phyloP scores from a whole-genome alignment of 805 yeast species.

The Clavispora vitiphila region DNA sequence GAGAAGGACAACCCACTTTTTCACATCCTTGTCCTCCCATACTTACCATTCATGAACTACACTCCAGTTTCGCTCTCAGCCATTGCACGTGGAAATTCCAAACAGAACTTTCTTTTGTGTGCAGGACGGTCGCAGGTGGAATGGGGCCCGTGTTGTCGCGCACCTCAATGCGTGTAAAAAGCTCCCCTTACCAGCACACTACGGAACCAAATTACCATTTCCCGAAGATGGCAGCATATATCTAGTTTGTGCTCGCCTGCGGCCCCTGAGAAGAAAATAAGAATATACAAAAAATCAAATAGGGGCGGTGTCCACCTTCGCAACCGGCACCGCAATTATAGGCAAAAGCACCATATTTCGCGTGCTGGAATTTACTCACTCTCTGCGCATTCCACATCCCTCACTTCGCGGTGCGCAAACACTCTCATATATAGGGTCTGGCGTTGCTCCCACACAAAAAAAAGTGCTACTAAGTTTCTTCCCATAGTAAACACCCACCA shows the following conservation, averaged over 20 bases:
- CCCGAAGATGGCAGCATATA: too few relatives aligned
- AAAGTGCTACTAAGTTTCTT: conserved; percentile 15
- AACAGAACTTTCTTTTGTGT: too few relatives aligned
- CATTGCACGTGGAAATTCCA: neutral
- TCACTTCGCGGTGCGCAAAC: conserved; percentile 13
- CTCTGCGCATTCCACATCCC: conserved; percentile 15
- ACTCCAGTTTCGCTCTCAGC: too few relatives aligned
- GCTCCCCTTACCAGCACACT: too few relatives aligned
- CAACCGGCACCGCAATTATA: neutral
- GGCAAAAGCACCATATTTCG: neutral
- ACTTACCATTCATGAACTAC: too few relatives aligned
- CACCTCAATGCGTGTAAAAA: neutral
- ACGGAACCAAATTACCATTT: too few relatives aligned
- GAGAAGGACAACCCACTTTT: too few relatives aligned
- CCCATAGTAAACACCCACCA: conserved; percentile 12
- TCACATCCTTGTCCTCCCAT: too few relatives aligned
- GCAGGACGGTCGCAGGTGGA: neutral
- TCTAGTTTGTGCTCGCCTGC: too few relatives aligned
- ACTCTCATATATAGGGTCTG: conserved; percentile 16
- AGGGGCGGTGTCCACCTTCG: neutral
- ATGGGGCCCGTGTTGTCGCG: neutral
- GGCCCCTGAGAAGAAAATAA: too few relatives aligned
- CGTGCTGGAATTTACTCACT: conserved; percentile 14
- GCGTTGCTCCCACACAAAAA: conserved; percentile 15
- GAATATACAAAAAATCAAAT: too few relatives aligned